Evolutionary conservation across 768 basidiomycete genomes (phyloP), one percentile per base, ranked within the genome.

Genomic region (Paxillus involutus): DNA sequence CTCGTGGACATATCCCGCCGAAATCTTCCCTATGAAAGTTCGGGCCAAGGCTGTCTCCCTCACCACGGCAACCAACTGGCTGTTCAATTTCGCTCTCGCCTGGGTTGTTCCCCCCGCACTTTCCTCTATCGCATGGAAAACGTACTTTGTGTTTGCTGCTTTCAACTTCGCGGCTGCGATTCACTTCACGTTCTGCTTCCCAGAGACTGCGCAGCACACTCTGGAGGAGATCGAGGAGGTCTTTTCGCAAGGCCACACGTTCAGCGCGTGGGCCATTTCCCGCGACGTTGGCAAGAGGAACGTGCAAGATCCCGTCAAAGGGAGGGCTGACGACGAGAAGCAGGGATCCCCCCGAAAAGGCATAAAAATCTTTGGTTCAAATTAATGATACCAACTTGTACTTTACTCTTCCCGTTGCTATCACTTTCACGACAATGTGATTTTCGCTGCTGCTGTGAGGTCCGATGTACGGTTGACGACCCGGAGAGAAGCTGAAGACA

Each of bases 211-310:
- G 12, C 83, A 83, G 4, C 78, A 86, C 0, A 81, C 85, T 3
- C 79, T 91, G 9, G 89, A 91, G 69, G 89, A 91, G 68, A 78
- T 91, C 40, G 89, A 91, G 65, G 88, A 84, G 6, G 80, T 91
- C 58, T 91, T 91, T 74, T 71, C 74, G 6, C 80, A 84, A 59
- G 87, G 86, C 0, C 82, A 91, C 59, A 65, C 70, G 33, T 91
- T 86, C 71, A 75, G 82, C 16, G 88, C 89, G 5, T 91, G 89
- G 88, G 79, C 77, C 56, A 78, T 89, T 57, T 75, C 76, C 37
- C 77, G 78, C 57, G 69, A 83, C 36, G 82, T 85, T 21, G 87
- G 87, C 5, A 81, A 76, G 77, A 84, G 77, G 77, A 81, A 78
- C 3, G 69, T 88, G 58, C 69, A 74, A 13, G 78, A 87, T 21